These are phyloP conservation scores for Flaveria brownii DNA, from an alignment of 129 eudicot species.

Conservation along the genomic window DNA sequence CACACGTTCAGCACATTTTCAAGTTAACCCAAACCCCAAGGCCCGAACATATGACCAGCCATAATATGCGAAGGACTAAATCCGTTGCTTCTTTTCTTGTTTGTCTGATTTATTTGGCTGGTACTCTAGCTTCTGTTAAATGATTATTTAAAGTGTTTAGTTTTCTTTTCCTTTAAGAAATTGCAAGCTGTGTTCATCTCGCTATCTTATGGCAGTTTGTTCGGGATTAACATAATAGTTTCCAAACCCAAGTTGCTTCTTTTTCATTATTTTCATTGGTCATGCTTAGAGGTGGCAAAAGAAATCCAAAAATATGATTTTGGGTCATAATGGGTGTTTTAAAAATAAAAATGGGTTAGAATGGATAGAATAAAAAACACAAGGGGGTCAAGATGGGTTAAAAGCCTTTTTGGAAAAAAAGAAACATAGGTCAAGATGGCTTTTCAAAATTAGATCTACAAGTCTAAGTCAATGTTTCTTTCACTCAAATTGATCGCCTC, in stretches of 20 bases:
- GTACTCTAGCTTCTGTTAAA: background rate
- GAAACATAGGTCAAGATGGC: too few species aligned
- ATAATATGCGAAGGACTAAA: conserved; percentile 7
- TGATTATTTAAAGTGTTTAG: background rate
- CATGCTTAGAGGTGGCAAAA: too few species aligned
- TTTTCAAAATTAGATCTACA: too few species aligned
- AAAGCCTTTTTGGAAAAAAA: too few species aligned
- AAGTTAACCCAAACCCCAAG: background rate
- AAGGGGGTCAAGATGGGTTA: too few species aligned
- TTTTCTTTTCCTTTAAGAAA: background rate
- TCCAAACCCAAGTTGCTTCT: background rate
- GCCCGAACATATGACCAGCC: background rate
- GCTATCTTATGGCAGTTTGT: conserved; percentile 8
- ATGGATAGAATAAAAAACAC: too few species aligned
- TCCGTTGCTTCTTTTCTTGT: background rate
- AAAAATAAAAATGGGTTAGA: too few species aligned
- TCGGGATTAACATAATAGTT: background rate
- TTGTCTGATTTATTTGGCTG: conserved; percentile 1
- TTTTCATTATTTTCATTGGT: background rate
- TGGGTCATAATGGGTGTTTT: too few species aligned
- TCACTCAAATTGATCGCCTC: too few species aligned
- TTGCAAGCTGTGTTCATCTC: background rate
- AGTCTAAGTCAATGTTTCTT: too few species aligned
- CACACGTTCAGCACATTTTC: background rate
- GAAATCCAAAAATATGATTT: too few species aligned